phyloP scores from a whole-genome alignment of 306 rosid genomes.

The Cucurbita argyrosperma region DNA sequence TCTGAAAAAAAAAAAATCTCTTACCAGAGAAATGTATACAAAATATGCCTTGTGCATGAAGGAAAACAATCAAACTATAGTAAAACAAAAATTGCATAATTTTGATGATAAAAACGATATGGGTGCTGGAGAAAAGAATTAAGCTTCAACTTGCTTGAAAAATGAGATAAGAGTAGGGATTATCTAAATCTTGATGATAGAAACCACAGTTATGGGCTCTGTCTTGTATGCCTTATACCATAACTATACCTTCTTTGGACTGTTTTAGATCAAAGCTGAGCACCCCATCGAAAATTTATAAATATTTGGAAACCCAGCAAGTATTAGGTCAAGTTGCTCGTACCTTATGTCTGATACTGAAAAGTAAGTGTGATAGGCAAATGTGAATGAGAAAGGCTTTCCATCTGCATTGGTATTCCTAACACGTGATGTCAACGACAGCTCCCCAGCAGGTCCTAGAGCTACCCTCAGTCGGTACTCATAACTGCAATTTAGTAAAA shows the following conservation, averaged over 20 bases:
- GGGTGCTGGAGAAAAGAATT: not conserved
- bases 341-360: slow-evolving; percentile 89
- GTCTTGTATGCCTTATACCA: not conserved
- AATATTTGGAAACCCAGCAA: not conserved
- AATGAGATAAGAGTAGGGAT: not conserved
- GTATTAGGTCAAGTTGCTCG: slow-evolving; percentile 2
- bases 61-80: not conserved
- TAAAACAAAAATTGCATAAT: not conserved
- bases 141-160: not conserved
- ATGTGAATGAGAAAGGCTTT: slow-evolving; percentile 83
- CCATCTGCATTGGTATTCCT: slow-evolving; percentile 80
- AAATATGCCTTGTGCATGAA: not conserved
- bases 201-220: not conserved
- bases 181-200: not conserved
- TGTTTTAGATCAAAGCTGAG: not conserved
- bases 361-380: slow-evolving; percentile 89
- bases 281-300: not conserved
- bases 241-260: not conserved
- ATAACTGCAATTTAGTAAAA: slow-evolving; percentile 29
- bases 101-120: not conserved
- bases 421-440: slow-evolving; percentile 76
- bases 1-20: not conserved
- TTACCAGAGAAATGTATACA: not conserved
- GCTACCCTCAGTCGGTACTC: slow-evolving; percentile 85
- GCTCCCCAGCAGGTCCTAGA: slow-evolving; percentile 85